Evolutionary conservation across 176 grass and related monocot species (phyloP).

Genomic region (Zea mays): DNA sequence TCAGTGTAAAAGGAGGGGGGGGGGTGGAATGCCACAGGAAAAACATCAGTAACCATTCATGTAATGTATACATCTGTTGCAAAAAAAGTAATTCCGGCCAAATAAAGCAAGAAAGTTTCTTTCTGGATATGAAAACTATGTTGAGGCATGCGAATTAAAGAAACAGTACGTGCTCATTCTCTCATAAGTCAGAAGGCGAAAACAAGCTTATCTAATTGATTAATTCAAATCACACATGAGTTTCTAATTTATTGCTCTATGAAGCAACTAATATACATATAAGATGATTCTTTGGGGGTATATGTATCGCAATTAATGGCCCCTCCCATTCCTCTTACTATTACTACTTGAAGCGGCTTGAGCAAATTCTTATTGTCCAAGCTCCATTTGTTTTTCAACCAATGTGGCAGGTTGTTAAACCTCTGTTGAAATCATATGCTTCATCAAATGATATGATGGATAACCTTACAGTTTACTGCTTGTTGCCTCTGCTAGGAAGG

Average conservation of each 20-base stretch:
- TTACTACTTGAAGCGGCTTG: constrained; percentile 88
- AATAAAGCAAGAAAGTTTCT: background rate
- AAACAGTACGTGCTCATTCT: background rate
- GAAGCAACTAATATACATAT: background rate
- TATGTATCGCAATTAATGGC: background rate
- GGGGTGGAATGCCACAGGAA: background rate
- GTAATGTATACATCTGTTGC: background rate
- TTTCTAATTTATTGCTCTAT: background rate
- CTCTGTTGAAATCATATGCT: constrained; percentile 78
- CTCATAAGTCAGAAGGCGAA: background rate
- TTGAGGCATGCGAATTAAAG: background rate
- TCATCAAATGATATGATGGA: background rate
- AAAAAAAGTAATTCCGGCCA: background rate
- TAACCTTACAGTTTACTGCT: background rate
- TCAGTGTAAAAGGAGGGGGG: no score
- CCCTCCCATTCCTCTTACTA: constrained; percentile 57
- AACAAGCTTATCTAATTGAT: background rate
- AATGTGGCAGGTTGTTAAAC: constrained; percentile 88
- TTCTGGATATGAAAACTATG: background rate
- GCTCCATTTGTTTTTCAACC: constrained; percentile 86
- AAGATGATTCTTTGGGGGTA: background rate
- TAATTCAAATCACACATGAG: background rate
- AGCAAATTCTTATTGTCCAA: constrained; percentile 82
- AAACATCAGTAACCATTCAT: background rate
- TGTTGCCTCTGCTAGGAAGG: constrained; percentile 39